phyloP scores from a whole-genome alignment of 1,139 yeast species.

The Komagataea norvegica region DNA sequence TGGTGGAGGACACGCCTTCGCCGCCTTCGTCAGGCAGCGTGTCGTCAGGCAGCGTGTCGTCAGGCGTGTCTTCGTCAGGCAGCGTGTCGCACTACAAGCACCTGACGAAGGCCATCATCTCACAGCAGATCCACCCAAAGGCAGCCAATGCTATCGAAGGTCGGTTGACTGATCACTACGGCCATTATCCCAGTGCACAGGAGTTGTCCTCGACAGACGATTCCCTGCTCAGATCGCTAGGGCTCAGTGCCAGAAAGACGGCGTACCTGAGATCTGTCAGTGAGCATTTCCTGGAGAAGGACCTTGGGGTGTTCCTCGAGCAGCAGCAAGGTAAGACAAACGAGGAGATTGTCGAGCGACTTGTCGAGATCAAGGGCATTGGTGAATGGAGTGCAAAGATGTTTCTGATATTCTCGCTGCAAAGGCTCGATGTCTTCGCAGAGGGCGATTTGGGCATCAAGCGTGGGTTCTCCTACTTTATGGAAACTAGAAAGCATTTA shows the following conservation, averaged over 20 bases:
- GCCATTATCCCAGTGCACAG: constrained; percentile 44
- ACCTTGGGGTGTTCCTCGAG: constrained; percentile 25
- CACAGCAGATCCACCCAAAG: constrained; percentile 83
- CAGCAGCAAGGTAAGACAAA: constrained; percentile 23
- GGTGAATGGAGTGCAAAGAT: constrained; percentile 92
- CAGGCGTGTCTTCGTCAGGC: too few relatives aligned
- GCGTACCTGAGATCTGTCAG: constrained; percentile 62
- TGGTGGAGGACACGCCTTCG: constrained; percentile 19
- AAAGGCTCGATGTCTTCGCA: constrained; percentile 66
- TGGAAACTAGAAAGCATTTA: constrained; percentile 51
- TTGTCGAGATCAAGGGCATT: constrained; percentile 68
- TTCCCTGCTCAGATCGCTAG: constrained; percentile 55
- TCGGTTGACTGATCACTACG: constrained; percentile 42
- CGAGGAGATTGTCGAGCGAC: constrained; percentile 47
- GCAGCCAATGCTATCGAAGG: constrained; percentile 66
- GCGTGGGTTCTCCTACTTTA: constrained; percentile 67
- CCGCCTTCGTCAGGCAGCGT: too few relatives aligned
- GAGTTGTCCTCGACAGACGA: constrained; percentile 37
- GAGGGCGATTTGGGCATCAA: constrained; percentile 82
- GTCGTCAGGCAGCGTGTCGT: too few relatives aligned
- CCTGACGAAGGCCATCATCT: constrained; percentile 50
- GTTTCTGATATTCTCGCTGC: constrained; percentile 71
- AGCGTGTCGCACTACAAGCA: constrained; percentile 37
- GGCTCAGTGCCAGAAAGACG: constrained; percentile 66
- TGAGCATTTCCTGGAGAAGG: constrained; percentile 44